Base-by-base conservation (phyloP, 148 eudicot species). In the Arbutus unedo region DNA sequence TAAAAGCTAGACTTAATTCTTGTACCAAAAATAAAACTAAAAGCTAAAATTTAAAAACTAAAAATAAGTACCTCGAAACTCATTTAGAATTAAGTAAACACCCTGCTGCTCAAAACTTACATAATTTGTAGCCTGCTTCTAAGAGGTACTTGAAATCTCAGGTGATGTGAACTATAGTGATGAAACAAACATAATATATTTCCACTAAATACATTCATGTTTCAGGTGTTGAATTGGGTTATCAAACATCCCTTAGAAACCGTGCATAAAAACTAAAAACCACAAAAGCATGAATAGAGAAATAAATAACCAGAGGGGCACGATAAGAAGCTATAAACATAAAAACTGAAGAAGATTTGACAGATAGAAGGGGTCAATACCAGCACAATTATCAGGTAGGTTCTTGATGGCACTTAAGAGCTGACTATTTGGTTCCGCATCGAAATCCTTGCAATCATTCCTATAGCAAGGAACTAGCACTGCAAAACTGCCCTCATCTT, bases 391-490 rank as follows among this genome's bases (percentile, higher is more conserved):
- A 79, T 79, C 86, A 43, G 91, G 87, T 38, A 91, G 81, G 82
- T 84, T 88, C 87, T 85, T 87, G 76, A 91, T 86, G 47, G 90
- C 94, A 84, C 76, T 86, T 55, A 88, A 81, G 78, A 92, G 80
- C 73, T 88, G 92, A 76, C 38, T 80, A 85, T 83, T 83, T 41
- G 90, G 86, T 51, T 64, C 90, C 49, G 81, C 87, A 81, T 81
- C 86, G 23, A 80, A 18, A 16, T 83, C 87, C 75, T 83, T 87
- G 68, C 82, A 68, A 54, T 85, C 90, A 75, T 83, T 84, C 74
- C 87, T 89, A 79, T 94, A 96, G 83, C 98, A 96, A 88, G 95
- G 99, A 73, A 96, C 99, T 78, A 96, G 78, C 54, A 96, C 98
- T 43, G 98, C 98, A 88, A 96, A 96, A 78, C 98, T 93, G 66